Conservation (phyloP, 176 grass and related monocot genomes). For the Ananas comosus region DNA sequence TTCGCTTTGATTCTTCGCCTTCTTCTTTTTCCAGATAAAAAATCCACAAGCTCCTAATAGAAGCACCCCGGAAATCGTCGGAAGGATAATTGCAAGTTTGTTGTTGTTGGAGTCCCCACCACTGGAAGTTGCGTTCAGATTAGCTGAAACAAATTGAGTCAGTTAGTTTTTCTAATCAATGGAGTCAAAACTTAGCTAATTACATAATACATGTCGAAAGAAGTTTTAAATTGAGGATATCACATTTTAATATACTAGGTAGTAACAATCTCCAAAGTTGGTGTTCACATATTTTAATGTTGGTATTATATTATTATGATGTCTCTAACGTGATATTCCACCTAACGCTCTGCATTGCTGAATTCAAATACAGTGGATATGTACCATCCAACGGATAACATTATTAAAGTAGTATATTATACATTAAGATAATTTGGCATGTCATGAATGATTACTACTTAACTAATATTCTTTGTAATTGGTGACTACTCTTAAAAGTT, state of each 20-base stretch:
- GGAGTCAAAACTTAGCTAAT: background rate
- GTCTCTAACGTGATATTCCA: background rate
- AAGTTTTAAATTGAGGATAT: no score
- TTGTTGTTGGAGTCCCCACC: conserved; percentile 17
- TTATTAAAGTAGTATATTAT: background rate
- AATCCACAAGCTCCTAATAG: conserved; percentile 9
- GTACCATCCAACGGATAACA: background rate
- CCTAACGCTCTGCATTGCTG: background rate
- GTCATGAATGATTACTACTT: no score
- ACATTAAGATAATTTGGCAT: no score
- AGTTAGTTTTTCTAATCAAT: background rate
- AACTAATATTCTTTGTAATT: background rate
- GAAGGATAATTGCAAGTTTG: conserved; percentile 11
- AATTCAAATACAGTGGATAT: background rate
- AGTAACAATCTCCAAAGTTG: no score
- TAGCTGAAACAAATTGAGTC: background rate
- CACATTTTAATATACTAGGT: no score
- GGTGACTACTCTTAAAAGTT: background rate
- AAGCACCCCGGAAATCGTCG: conserved; percentile 16
- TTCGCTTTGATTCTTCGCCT: conserved; percentile 27
- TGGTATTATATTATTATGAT: no score
- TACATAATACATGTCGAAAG: background rate
- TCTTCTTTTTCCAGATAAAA: conserved; percentile 27
- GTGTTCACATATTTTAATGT: no score
- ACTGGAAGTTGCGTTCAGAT: conserved; percentile 22